A percentile compares a stretch with the other conserved stretches of the same genome.
phyloP scores from a whole-genome alignment of 345 rosid species.

The Hibiscus tridactylites region DNA sequence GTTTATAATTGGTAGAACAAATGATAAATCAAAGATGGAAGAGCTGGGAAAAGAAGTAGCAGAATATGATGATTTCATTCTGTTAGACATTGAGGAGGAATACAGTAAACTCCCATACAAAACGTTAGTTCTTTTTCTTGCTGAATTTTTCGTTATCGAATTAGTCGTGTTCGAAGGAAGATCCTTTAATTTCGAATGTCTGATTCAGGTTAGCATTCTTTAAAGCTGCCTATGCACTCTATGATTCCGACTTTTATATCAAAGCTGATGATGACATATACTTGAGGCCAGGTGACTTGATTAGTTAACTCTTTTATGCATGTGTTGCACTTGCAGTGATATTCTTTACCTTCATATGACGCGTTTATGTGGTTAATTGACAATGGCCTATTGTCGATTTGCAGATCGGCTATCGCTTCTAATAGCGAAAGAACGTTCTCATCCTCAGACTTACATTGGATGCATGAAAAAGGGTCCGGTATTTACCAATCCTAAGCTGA shows the following conservation, averaged over 20 bases:
- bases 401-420: conserved; percentile 73
- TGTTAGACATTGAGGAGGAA: conserved; percentile 90
- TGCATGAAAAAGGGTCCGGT: conserved; percentile 92
- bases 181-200: neutral
- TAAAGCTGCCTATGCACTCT: conserved; percentile 77
- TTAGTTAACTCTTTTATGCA: neutral
- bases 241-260: conserved; percentile 76
- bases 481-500: conserved; percentile 77
- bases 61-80: conserved; percentile 73
- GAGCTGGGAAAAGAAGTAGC: conserved; percentile 65
- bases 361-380: neutral
- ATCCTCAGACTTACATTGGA: conserved; percentile 84
- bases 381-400: conserved; percentile 6
- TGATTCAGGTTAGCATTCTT: conserved; percentile 71
- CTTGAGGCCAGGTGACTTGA: conserved; percentile 66
- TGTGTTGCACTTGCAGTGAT: neutral
- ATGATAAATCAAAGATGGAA: conserved; percentile 46
- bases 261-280: conserved; percentile 96
- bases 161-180: neutral
- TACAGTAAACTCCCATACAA: conserved; percentile 96
- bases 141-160: neutral
- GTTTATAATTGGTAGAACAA: conserved; percentile 69
- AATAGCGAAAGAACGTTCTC: conserved; percentile 72
- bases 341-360: neutral
- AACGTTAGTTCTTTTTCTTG: conserved; percentile 56